Base-by-base conservation (phyloP, 1,284 basidiomycete species). In the Ceratobasidium sp. region DNA sequence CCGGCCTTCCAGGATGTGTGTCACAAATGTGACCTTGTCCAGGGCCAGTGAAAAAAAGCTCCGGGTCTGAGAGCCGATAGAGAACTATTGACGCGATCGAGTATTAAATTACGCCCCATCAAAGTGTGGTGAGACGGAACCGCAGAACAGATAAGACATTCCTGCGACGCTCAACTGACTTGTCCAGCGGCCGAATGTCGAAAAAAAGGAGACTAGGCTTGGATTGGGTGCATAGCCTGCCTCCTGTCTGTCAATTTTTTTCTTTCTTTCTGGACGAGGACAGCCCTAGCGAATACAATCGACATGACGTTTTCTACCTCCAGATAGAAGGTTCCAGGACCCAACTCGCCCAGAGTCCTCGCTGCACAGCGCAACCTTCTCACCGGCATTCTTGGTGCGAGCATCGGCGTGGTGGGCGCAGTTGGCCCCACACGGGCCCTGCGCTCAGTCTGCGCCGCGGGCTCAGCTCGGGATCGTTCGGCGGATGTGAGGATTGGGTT, bases 111-210 rank as follows among this genome's bases (percentile, higher is more conserved):
- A 29, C 13, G 25, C 19, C n/a, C 54, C 54, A 57, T 57, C 54
- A 57, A 32, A 32, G 25, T 1, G 54, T 43, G 62, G 43, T 65
- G 62, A 65, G 62, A 43, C 43, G 40, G n/a, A 65, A 29, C 62
- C 62, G 62, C 62, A 65, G 62, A 65, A 65, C 43, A 65, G 62
- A 65, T 65, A 65, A 65, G 62, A 43, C 62, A 65, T 44, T 57
- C 32, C 54, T 57, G 54, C 54, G 51, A 52, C 51, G 25, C 25
- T 57, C 54, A 57, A 57, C 54, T 57, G 51, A 19, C 25, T 25
- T 56, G 1, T 56, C 25, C 6, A 5, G 32, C 54, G 54, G 54
- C 54, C 54, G 54, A n/a, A 57, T 29, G 51, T 22, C 54, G 25
- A 32, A 57, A 57, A 57, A 57, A 57, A 32, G 9, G 32, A 22